phyloP scores from a whole-genome alignment of 495 filamentous ascomycete species.

The Copromyces sp. region DNA sequence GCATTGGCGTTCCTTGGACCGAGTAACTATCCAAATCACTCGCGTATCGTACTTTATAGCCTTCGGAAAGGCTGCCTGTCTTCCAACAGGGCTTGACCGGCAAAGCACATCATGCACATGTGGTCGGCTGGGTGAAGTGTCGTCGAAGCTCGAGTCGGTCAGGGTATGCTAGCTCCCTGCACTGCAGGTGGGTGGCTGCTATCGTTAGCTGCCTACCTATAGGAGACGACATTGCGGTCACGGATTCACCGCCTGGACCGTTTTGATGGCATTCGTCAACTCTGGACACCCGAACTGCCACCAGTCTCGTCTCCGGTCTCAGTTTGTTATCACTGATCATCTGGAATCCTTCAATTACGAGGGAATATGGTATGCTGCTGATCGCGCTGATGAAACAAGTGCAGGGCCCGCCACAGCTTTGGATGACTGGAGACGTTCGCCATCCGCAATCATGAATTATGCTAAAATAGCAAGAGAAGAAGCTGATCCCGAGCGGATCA shows the following conservation, averaged over 20 bases:
- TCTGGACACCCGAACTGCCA: background rate
- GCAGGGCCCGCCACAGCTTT: background rate
- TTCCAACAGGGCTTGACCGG: background rate
- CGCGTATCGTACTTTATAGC: background rate
- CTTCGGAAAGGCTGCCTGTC: background rate
- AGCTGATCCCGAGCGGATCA: background rate
- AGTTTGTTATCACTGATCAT: background rate
- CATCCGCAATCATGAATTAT: background rate
- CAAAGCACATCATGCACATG: background rate
- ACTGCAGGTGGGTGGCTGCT: background rate
- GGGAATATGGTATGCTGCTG: background rate
- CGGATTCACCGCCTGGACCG: background rate
- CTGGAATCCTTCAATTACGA: background rate
- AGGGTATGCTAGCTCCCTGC: background rate
- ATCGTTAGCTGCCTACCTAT: background rate
- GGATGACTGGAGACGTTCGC: background rate
- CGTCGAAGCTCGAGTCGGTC: background rate
- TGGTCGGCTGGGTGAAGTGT: background rate
- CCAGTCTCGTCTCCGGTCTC: background rate
- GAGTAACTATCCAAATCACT: background rate
- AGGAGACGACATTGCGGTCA: background rate
- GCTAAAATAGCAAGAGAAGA: background rate
- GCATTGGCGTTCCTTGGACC: background rate
- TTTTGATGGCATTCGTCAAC: background rate
- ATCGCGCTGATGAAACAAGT: background rate